Conservation (phyloP, 2,329 filamentous ascomycete genomes). For the Sporothrix schenckii region DNA sequence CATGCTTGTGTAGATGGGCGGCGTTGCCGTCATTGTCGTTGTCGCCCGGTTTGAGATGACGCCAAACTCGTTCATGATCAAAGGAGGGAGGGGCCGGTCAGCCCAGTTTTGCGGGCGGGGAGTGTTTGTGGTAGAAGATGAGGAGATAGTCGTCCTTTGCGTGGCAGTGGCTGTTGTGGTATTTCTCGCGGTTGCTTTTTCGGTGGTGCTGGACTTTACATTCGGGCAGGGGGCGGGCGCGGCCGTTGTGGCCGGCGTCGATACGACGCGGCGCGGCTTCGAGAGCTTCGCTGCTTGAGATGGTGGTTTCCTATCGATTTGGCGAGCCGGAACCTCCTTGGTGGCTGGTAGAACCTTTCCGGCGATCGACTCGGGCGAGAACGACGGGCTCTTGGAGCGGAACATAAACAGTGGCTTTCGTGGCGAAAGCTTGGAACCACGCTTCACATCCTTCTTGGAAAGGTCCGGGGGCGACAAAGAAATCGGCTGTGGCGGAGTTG, state of each 20-base stretch:
- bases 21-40: not conserved
- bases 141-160: not conserved
- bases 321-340: not conserved
- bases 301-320: not conserved
- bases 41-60: not conserved
- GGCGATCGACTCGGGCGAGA: not conserved
- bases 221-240: not conserved
- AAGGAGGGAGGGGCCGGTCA: conserved; percentile 29
- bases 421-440: not conserved
- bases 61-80: conserved; percentile 9
- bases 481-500: not conserved
- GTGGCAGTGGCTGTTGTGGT: not conserved
- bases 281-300: not conserved
- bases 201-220: not conserved
- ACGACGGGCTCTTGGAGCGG: conserved; percentile 7
- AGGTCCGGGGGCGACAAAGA: not conserved
- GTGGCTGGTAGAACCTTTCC: not conserved
- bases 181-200: not conserved
- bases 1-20: not conserved
- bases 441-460: conserved; percentile 1
- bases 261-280: conserved; percentile 2
- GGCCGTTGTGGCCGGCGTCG: not conserved
- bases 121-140: not conserved
- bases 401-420: conserved; percentile 16
- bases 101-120: conserved; percentile 18